Evolutionary conservation across 352 stramenopile genomes (phyloP).

Genomic region (Thalassiosira ordinaria): DNA sequence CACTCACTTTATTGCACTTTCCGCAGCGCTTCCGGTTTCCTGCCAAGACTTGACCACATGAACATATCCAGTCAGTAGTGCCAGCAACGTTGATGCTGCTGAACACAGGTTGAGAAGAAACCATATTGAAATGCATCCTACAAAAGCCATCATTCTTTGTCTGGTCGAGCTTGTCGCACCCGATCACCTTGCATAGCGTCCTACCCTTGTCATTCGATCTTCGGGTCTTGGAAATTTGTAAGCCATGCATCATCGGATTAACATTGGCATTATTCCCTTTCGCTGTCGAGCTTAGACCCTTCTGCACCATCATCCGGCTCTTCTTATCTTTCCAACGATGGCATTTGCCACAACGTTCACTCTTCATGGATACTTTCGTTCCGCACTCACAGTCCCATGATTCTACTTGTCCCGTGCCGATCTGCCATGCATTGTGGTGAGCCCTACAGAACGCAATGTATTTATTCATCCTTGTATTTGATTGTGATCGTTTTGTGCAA

Average conservation of each 20-base stretch:
- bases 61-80: too few relatives aligned
- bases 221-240: slow-evolving; percentile 7
- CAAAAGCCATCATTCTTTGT: slow-evolving; percentile 20
- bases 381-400: slow-evolving; percentile 10
- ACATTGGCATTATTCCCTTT: too few relatives aligned
- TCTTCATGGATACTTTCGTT: slow-evolving; percentile 3
- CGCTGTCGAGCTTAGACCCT: too few relatives aligned
- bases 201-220: slow-evolving; percentile 19
- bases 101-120: background rate
- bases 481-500: slow-evolving; percentile 17
- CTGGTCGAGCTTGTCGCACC: slow-evolving; percentile 18
- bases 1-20: too few relatives aligned
- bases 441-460: background rate
- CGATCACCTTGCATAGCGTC: slow-evolving; percentile 20
- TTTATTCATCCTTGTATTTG: background rate
- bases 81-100: background rate
- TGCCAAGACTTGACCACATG: too few relatives aligned
- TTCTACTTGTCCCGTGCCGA: slow-evolving; percentile 10
- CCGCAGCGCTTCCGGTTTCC: too few relatives aligned
- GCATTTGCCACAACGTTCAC: slow-evolving; percentile 5
- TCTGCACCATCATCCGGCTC: too few relatives aligned
- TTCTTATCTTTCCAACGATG: slow-evolving; percentile 5
- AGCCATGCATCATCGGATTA: too few relatives aligned
- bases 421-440: slow-evolving; percentile 12
- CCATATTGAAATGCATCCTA: slow-evolving; percentile 13